Base-by-base conservation (phyloP, 2,329 filamentous ascomycete species). In the Sclerotinia nivalis region DNA sequence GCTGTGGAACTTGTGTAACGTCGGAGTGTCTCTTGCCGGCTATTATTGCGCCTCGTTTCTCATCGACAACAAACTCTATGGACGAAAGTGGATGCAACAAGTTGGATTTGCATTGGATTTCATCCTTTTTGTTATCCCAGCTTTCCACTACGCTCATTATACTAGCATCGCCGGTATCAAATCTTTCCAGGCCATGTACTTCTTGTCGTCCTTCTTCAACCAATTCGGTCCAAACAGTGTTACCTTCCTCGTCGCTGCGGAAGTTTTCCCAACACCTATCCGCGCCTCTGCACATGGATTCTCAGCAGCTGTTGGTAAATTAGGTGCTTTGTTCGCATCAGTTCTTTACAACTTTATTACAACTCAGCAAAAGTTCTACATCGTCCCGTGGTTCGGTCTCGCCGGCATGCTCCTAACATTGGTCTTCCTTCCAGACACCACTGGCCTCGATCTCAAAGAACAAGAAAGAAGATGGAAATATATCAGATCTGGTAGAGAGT, bases 161-260 rank as follows among this genome's bases (percentile, higher is more conserved):
- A 93, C 87, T 28, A 84, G 84, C 64, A 83, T 85, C 0, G 84
- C 84, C 8, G 88, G 93, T 76, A 91, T 97, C 80, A 89, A 93
- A 78, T 84, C 86, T n/a, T 98, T 98, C 89, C 94, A 97, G 84
- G 89, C 94, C 79, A 97, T 98, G 93, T 97, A 97, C 86, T 97
- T 97, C 83, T 81, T 98, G 75, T 97, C 93, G 10, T 97, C 93
- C 34, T 98, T 98, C 85, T 98, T 98, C 89, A 97, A 97, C 86
- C 95, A 98, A 80, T 98, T 98, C 78, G 95, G 95, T 18, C 95
- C 95, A 81, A 98, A 98, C 86, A 71, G 71, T 60, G 93, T 97
- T 77, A 97, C 94, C 72, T 98, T 98, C 91, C 88, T 98, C 75
- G 92, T 97, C 49, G 95, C 95, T 56, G 95, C 93, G 56, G 95